Base-by-base conservation (phyloP, 2,329 filamentous ascomycete species). In the Monosporascus sp. region DNA sequence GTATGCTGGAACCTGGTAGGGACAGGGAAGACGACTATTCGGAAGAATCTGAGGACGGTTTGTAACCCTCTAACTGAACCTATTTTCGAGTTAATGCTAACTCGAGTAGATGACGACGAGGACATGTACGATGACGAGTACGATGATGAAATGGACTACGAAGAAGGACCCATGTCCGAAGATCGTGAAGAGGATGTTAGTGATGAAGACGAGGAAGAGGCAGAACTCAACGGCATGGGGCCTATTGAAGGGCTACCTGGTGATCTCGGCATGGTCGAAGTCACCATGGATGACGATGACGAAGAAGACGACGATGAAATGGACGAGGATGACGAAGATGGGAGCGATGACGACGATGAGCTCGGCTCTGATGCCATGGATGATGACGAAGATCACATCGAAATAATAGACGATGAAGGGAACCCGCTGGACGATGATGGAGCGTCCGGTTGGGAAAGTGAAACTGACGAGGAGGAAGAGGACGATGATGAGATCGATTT, bases 121-220 rank as follows among this genome's bases (percentile, higher is more conserved):
- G 90, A 94, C 62, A 94, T 96, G 89, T 96, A 96, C 61, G 89
- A 91, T 49, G 91, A 94, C 55, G 90, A 92, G 51, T 89, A 90
- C 54, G 93, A 90, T 61, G 90, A 96, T 38, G 93, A 96, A 60
- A 94, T 97, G 84, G 90, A 95, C 51, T 96, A 95, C 62, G 81
- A 77, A 22, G 90, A 94, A 45, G 89, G 93, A 60, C 49, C 22
- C 89, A 46, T 46, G 65, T 85, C 85, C 0, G 82, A 80, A 58
- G 89, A 93, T 64, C 89, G 89, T 54, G 89, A 91, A 63, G 89
- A 94, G 60, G 88, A 93, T 52, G 85, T 96, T 53, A 96, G 92
- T 63, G 93, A 95, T 64, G 89, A 94, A 54, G 90, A 95, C 55
- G 79, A 88, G 57, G 90, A 95, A 53, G 89, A 89, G 27, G 63